These are phyloP conservation scores for Pseudogymnoascus sp. DNA, from an alignment of 2,329 filamentous ascomycete species.

Conservation along the genomic window DNA sequence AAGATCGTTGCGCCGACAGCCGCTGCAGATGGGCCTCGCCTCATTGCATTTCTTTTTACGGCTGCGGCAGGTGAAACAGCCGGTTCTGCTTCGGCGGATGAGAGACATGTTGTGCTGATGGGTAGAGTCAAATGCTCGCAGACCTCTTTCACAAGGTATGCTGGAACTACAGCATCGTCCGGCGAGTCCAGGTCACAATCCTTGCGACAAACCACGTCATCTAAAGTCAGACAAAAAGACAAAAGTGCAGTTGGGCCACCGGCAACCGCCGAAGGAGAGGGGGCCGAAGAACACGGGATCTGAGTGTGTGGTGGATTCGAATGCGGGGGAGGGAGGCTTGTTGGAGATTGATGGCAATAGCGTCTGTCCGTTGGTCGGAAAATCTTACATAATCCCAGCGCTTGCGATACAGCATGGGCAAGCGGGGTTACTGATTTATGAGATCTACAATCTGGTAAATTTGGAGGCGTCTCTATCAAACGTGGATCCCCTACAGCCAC, in stretches of 20 bases:
- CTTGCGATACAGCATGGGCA: neutral
- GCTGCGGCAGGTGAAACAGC: slow-evolving; percentile 44
- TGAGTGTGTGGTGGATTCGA: neutral
- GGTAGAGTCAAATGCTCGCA: neutral
- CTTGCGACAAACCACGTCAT: neutral
- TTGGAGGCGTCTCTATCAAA: neutral
- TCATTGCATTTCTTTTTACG: slow-evolving; percentile 59
- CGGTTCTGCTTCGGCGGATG: slow-evolving; percentile 26
- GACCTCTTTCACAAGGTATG: neutral
- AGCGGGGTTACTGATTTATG: neutral
- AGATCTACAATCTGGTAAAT: neutral
- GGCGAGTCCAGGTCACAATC: neutral
- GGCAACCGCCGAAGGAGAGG: slow-evolving; percentile 4
- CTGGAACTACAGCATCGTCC: neutral
- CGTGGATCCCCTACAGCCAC: neutral
- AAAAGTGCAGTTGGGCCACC: neutral
- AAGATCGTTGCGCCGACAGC: neutral
- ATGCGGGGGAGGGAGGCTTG: neutral
- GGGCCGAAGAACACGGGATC: slow-evolving; percentile 1
- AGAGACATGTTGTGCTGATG: neutral
- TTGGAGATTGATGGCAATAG: slow-evolving; percentile 9
- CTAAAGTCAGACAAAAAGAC: neutral
- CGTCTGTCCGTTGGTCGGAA: neutral
- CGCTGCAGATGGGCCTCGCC: slow-evolving; percentile 43
- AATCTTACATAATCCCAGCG: neutral